These are phyloP conservation scores for Madurella fahalii DNA, from an alignment of 2,329 filamentous ascomycete species.

Conservation along the genomic window DNA sequence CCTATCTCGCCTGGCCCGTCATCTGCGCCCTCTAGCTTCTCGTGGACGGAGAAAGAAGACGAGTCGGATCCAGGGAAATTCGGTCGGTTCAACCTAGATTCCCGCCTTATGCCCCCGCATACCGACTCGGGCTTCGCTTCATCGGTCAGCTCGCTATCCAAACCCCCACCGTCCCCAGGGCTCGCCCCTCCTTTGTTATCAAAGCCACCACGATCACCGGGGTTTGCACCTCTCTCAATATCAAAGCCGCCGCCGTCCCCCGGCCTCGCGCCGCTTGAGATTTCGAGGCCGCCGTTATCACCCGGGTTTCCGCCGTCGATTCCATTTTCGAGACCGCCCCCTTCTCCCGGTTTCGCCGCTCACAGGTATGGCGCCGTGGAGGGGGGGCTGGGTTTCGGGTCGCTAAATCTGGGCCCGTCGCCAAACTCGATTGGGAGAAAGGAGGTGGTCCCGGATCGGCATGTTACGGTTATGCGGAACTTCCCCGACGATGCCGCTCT, in stretches of 20 bases:
- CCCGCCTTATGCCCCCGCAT: constrained; percentile 37
- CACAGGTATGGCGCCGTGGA: constrained; percentile 34
- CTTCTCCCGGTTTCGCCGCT: constrained; percentile 43
- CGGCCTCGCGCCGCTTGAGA: constrained; percentile 24
- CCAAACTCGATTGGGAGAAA: constrained; percentile 8
- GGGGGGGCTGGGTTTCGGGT: constrained; percentile 26
- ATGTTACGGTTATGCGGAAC: constrained; percentile 34
- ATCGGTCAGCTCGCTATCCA: constrained; percentile 18
- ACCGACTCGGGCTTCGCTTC: constrained; percentile 28
- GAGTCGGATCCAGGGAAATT: constrained; percentile 38
- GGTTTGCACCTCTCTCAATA: constrained; percentile 30
- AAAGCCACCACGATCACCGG: constrained; percentile 8
- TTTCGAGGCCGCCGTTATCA: constrained; percentile 28
- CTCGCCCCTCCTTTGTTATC: constrained; percentile 13
- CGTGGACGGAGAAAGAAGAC: constrained; percentile 52
- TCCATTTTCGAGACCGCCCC: constrained; percentile 37
- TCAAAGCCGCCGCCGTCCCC: constrained; percentile 29
- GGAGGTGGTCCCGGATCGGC: constrained; percentile 30
- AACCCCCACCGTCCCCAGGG: constrained; percentile 23
- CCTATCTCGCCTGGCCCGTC: constrained; percentile 59
- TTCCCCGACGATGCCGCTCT: constrained; percentile 50
- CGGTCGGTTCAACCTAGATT: constrained; percentile 39
- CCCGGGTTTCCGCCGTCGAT: constrained; percentile 26
- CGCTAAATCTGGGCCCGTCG: constrained; percentile 23
- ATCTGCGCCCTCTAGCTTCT: constrained; percentile 61